Conservation (phyloP, 2,329 filamentous ascomycete genomes). For the Monosporascus sp. region DNA sequence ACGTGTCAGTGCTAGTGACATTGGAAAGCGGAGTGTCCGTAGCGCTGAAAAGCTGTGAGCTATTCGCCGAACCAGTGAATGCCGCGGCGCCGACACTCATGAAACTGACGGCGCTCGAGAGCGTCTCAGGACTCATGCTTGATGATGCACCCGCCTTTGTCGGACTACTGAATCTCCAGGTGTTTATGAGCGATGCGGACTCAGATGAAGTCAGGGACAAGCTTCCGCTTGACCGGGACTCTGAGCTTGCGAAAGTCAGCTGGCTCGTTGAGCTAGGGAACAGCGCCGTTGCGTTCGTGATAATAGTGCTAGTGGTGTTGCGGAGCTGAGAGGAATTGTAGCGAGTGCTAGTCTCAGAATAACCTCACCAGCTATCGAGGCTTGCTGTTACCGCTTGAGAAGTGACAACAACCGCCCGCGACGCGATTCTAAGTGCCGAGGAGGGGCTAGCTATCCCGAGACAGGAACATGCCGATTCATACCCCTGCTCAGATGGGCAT, state of each 20-base stretch:
- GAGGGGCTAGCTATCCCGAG: constrained; percentile 4
- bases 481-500: constrained; percentile 11
- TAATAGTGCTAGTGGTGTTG: constrained; percentile 2
- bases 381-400: constrained; percentile 4
- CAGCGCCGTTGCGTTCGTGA: neutral
- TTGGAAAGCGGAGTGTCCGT: neutral
- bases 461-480: constrained; percentile 16
- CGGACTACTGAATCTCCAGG: neutral
- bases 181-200: neutral
- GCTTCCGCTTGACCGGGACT: neutral
- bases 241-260: neutral
- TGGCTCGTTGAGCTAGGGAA: constrained; percentile 11
- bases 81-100: neutral
- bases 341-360: neutral
- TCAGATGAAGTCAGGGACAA: neutral
- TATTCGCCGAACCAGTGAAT: constrained; percentile 1
- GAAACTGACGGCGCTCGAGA: neutral
- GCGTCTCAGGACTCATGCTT: neutral
- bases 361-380: constrained; percentile 1
- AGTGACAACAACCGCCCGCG: neutral
- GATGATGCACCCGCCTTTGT: constrained; percentile 1
- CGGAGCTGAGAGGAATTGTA: constrained; percentile 1
- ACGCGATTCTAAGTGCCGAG: constrained; percentile 1
- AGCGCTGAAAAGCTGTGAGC: neutral
- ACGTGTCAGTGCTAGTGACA: neutral